Percentiles rank a stretch among this genome's conserved stretches.
Evolutionary conservation across 2,329 filamentous ascomycete species (phyloP).

Genomic region (Ascochyta koolunga): DNA sequence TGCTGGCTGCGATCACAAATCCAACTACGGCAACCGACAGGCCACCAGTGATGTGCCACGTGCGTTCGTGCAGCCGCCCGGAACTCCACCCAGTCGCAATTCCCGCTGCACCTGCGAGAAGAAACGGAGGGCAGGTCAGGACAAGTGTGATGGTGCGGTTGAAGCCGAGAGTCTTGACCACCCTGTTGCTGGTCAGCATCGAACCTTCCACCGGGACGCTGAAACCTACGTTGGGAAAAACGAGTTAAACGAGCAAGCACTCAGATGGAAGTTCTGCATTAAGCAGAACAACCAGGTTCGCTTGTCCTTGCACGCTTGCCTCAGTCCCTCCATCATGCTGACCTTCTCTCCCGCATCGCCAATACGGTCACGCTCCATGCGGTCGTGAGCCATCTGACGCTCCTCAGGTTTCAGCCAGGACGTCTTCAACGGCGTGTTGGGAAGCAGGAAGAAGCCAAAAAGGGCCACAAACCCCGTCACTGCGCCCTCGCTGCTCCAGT

Average conservation of each 20-base stretch:
- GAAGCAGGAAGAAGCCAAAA: conserved; percentile 37
- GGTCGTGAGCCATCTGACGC: conserved; percentile 47
- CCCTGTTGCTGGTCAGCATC: conserved; percentile 14
- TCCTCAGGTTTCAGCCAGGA: conserved; percentile 55
- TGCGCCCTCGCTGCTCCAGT: conserved; percentile 31
- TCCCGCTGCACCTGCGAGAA: conserved; percentile 53
- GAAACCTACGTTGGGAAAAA: conserved; percentile 41
- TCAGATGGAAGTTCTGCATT: conserved; percentile 41
- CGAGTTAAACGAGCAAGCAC: conserved; percentile 39
- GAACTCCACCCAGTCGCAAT: conserved; percentile 59
- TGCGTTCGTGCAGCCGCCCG: conserved; percentile 56
- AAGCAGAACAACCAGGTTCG: conserved; percentile 41
- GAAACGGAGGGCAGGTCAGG: conserved; percentile 56
- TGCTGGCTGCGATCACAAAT: conserved; percentile 46
- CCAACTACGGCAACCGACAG: conserved; percentile 51
- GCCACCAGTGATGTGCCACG: conserved; percentile 57
- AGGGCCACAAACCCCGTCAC: conserved; percentile 35
- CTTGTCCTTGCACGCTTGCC: conserved; percentile 36
- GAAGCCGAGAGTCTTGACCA: conserved; percentile 48
- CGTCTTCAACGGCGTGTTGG: conserved; percentile 46
- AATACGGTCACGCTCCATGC: conserved; percentile 56
- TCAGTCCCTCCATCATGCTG: conserved; percentile 36
- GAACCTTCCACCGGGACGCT: not conserved
- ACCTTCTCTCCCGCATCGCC: conserved; percentile 46
- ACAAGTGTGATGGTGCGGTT: conserved; percentile 44